Evolutionary conservation across 768 basidiomycete species (phyloP).

Genomic region (Suillus decipiens): DNA sequence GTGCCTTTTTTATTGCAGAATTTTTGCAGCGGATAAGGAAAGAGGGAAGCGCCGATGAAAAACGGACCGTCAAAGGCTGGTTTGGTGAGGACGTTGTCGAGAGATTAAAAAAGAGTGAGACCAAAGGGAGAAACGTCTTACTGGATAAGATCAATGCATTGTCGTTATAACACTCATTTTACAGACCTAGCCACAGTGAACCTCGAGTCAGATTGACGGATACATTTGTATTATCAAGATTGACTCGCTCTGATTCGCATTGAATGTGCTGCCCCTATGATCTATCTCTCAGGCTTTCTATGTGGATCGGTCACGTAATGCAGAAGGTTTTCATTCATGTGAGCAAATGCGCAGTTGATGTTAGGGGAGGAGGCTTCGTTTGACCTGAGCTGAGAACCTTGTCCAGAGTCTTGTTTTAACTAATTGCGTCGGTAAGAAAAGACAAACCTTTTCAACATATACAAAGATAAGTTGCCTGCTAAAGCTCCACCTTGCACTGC

Average conservation of each 20-base stretch:
- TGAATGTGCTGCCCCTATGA: neutral
- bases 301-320: neutral
- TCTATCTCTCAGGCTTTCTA: neutral
- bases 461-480: neutral
- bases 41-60: constrained; percentile 41
- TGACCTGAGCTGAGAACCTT: neutral
- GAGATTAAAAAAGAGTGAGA: constrained; percentile 52
- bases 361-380: neutral
- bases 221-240: neutral
- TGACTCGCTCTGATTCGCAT: neutral
- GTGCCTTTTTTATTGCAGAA: constrained; percentile 77
- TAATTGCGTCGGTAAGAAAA: neutral
- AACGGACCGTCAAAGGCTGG: constrained; percentile 54
- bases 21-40: constrained; percentile 60
- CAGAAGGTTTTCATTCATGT: neutral
- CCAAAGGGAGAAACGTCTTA: constrained; percentile 73
- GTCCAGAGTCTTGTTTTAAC: neutral
- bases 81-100: constrained; percentile 51
- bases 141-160: constrained; percentile 53
- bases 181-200: neutral
- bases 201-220: neutral
- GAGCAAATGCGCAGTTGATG: neutral
- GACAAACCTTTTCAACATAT: neutral
- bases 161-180: constrained; percentile 12
- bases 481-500: neutral